Percentiles rank a stretch among this genome's conserved stretches.
Evolutionary conservation across 192 early-diverging fungal species (phyloP).

Genomic region (Coemansia asiatica): DNA sequence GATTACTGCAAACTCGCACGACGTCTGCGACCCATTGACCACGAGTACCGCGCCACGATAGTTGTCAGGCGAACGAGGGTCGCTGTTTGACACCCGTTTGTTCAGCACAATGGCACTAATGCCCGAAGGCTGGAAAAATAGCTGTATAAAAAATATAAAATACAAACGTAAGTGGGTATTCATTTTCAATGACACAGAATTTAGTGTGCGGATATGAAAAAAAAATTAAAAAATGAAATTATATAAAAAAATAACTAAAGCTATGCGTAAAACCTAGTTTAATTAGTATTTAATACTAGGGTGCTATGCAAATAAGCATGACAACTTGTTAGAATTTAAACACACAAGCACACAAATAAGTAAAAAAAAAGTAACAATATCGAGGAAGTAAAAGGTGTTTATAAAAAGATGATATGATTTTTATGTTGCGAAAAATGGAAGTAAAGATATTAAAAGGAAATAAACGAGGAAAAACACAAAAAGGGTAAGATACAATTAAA

Average conservation of each 20-base stretch:
- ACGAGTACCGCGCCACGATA: conserved; percentile 21
- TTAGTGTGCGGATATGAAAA: background rate
- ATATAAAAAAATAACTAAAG: background rate
- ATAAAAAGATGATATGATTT: too few relatives aligned
- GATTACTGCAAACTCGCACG: conserved; percentile 25
- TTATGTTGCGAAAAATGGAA: too few relatives aligned
- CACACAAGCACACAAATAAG: background rate
- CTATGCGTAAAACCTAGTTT: too few relatives aligned
- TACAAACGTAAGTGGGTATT: background rate
- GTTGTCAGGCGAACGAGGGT: background rate
- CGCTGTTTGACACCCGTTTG: conserved; percentile 1
- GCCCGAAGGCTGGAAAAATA: background rate
- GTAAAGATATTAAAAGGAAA: background rate
- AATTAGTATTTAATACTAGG: background rate
- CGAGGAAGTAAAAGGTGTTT: too few relatives aligned
- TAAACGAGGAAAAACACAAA: background rate
- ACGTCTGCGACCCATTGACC: conserved; percentile 21
- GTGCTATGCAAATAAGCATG: background rate
- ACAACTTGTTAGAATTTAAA: background rate
- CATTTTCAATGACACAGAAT: background rate
- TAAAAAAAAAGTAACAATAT: conserved; percentile 1
- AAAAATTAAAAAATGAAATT: background rate
- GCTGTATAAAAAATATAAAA: background rate
- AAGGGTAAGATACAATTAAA: background rate
- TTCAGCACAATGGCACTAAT: background rate